Evolutionary conservation across 2,329 filamentous ascomycete species (phyloP), one percentile per base, ranked within the genome.

Genomic region (Microthyrium microscopicum): DNA sequence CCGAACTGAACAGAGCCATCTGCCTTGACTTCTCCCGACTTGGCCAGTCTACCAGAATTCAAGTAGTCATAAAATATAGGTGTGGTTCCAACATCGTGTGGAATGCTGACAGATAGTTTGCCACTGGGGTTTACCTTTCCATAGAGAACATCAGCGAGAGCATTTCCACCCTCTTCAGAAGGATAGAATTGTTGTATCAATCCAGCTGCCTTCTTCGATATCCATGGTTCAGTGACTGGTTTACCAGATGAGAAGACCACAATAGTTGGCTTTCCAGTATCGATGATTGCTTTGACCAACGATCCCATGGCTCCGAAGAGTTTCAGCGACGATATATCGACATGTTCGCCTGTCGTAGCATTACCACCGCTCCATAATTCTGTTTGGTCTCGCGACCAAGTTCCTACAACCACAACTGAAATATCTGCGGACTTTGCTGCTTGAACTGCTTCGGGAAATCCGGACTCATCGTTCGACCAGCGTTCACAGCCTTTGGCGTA

Each of bases 151-250:
- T 91, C 80, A 2, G 71, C 69, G 5, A 94, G 63, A 0, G 84
- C 81, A 39, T 80, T 77, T 5, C 85, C 85, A 26, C 78, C 84
- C 51, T 93, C 84, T 48, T 92, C 73, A 1, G 84, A 83, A 0
- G 85, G 24, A 21, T 34, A 34, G 24, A 24, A 34, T 16, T n/a
- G 27, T 22, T 36, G 29, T 7, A 32, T 19, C 6, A 31, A 13
- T 12, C 27, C 28, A 9, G 8, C 11, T 9, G 22, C 22, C 18
- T 64, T 61, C 20, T 67, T 60, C 1, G 71, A 72, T 47, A 82
- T 75, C 77, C 77, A 82, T 4, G 72, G 63, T 49, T 81, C 76
- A 0, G 75, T 77, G 37, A 83, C 57, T 3, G 77, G 77, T 47
- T 81, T 83, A 29, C 77, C 77, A 7, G 68, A 73, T 40, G 66